phyloP scores from a whole-genome alignment of 139 green algal genomes.

The Chlamydomonas applanata region DNA sequence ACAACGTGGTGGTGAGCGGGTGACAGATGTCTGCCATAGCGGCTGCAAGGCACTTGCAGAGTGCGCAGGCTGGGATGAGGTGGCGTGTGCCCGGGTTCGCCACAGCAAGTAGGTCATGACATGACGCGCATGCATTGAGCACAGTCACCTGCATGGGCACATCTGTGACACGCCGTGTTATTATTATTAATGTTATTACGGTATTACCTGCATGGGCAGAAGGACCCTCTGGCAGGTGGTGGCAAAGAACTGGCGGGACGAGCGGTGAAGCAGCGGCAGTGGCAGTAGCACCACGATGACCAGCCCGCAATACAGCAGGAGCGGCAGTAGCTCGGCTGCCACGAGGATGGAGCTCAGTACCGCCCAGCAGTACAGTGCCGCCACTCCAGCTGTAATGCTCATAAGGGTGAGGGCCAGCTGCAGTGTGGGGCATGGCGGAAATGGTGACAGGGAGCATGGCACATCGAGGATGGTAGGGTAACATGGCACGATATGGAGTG shows the following conservation, averaged over 20 bases:
- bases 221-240: constrained; percentile 43
- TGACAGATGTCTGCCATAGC: no score
- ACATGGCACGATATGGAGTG: no score
- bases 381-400: constrained; percentile 28
- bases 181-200: not conserved
- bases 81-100: not conserved
- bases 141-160: no score
- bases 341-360: not conserved
- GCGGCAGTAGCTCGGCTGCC: constrained; percentile 29
- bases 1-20: no score
- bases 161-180: not conserved
- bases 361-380: constrained; percentile 28
- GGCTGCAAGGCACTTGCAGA: not conserved
- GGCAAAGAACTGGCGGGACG: constrained; percentile 57
- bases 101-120: constrained; percentile 1
- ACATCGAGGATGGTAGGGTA: no score
- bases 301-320: constrained; percentile 50
- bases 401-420: constrained; percentile 44
- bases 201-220: constrained; percentile 59
- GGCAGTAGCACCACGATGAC: constrained; percentile 50
- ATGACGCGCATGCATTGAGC: not conserved
- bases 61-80: not conserved
- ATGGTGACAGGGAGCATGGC: not conserved
- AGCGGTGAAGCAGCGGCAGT: constrained; percentile 24
- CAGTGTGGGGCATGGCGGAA: not conserved